Evolutionary conservation across 2,329 filamentous ascomycete genomes (phyloP).

Genomic region (Penicillium sumatraense): DNA sequence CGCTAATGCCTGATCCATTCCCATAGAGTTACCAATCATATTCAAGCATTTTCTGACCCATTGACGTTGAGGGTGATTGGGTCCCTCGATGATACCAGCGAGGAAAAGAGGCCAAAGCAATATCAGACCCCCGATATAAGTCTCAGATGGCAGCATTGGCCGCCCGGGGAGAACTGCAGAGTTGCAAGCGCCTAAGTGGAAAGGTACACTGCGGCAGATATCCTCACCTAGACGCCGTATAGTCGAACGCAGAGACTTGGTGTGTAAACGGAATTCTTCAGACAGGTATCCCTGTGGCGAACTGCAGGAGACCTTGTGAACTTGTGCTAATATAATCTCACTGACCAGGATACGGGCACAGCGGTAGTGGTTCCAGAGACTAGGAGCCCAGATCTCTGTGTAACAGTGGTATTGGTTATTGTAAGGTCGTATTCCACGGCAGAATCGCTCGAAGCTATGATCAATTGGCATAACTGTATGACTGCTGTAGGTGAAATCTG

Average conservation of each 20-base stretch:
- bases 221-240: slow-evolving; percentile 37
- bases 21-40: slow-evolving; percentile 40
- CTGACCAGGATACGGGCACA: slow-evolving; percentile 61
- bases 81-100: slow-evolving; percentile 37
- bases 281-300: slow-evolving; percentile 24
- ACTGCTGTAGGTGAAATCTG: slow-evolving; percentile 33
- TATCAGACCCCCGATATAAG: slow-evolving; percentile 38
- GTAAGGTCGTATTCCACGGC: slow-evolving; percentile 42
- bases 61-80: slow-evolving; percentile 29
- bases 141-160: slow-evolving; percentile 25
- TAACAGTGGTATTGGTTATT: slow-evolving; percentile 62
- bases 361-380: slow-evolving; percentile 64
- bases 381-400: slow-evolving; percentile 57
- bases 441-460: slow-evolving; percentile 40
- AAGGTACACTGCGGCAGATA: slow-evolving; percentile 45
- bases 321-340: slow-evolving; percentile 50
- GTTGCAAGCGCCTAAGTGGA: slow-evolving; percentile 35
- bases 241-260: slow-evolving; percentile 33
- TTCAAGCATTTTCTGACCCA: slow-evolving; percentile 40
- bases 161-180: slow-evolving; percentile 13
- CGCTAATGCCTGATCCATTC: slow-evolving; percentile 45
- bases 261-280: slow-evolving; percentile 36
- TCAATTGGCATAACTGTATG: slow-evolving; percentile 28
- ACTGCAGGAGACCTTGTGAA: slow-evolving; percentile 29
- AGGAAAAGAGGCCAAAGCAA: slow-evolving; percentile 45